Conservation (phyloP, 2,329 filamentous ascomycete species). For the Tolypocladium album region DNA sequence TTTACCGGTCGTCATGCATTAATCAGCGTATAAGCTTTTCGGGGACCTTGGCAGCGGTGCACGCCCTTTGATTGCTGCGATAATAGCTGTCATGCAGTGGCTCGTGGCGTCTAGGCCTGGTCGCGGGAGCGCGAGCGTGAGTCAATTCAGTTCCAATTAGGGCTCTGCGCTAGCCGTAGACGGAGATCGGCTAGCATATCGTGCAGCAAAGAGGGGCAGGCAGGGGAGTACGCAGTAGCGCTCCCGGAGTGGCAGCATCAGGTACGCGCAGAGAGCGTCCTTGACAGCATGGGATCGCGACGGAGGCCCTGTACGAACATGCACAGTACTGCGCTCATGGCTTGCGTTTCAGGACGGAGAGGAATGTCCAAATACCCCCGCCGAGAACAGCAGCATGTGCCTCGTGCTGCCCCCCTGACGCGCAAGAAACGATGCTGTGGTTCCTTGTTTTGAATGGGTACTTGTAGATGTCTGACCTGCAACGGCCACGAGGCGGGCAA, state of each 20-base stretch:
- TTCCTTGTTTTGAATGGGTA: too few relatives aligned
- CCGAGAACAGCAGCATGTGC: neutral
- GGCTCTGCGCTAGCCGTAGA: slow-evolving; percentile 6
- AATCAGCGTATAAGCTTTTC: neutral
- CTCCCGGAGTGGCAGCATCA: neutral
- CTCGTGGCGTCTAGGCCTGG: neutral
- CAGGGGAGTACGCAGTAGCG: neutral
- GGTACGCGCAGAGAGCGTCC: too few relatives aligned
- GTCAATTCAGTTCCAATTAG: slow-evolving; percentile 1
- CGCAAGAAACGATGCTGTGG: neutral
- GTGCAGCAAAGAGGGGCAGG: slow-evolving; percentile 4
- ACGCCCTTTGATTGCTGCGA: neutral
- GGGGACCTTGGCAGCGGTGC: neutral
- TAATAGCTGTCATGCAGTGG: neutral
- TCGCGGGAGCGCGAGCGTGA: neutral
- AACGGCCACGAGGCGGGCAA: neutral
- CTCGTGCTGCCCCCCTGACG: neutral
- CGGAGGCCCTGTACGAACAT: neutral
- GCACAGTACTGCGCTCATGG: neutral
- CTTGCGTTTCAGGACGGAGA: neutral
- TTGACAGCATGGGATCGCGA: neutral
- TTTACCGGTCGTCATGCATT: neutral
- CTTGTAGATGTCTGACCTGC: neutral
- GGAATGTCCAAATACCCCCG: neutral
- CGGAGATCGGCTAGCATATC: slow-evolving; percentile 7